Evolutionary conservation across 495 filamentous ascomycete genomes (phyloP).

Genomic region (Penicillium ucsense): DNA sequence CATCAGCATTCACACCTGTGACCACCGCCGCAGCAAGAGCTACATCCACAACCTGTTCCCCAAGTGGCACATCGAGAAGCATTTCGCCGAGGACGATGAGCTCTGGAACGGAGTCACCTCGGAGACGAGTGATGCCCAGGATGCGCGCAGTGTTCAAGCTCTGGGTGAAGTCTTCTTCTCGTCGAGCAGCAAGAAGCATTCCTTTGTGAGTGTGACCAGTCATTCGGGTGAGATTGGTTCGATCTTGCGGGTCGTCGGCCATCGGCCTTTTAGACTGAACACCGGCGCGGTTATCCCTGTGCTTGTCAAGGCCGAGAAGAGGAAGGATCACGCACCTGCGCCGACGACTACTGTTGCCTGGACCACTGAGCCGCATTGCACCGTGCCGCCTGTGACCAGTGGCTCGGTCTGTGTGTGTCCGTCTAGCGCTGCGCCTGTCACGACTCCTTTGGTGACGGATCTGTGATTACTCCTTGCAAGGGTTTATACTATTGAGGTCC

Average conservation of each 20-base stretch:
- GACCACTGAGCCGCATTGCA: constrained; percentile 40
- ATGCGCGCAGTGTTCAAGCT: constrained; percentile 41
- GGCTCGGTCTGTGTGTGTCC: constrained; percentile 40
- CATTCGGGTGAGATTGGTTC: constrained; percentile 58
- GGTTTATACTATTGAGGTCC: background rate
- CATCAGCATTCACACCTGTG: constrained; percentile 70
- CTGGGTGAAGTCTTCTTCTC: constrained; percentile 54
- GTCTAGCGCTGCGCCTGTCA: constrained; percentile 30
- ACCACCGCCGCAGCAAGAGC: constrained; percentile 49
- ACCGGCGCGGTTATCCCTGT: constrained; percentile 67
- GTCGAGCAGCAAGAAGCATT: constrained; percentile 23
- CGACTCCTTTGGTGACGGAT: constrained; percentile 20
- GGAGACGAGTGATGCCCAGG: constrained; percentile 46
- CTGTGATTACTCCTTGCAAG: background rate
- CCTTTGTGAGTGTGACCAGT: constrained; percentile 56
- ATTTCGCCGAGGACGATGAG: constrained; percentile 53
- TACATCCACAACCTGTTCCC: constrained; percentile 52
- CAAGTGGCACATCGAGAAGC: constrained; percentile 47
- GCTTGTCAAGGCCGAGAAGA: constrained; percentile 47
- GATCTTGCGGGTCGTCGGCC: constrained; percentile 49
- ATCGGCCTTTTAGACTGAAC: constrained; percentile 48
- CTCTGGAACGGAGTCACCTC: constrained; percentile 48
- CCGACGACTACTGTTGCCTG: constrained; percentile 29
- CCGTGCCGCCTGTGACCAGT: constrained; percentile 37
- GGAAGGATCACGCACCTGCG: background rate